Percentiles rank a stretch among this genome's conserved stretches.
Evolutionary conservation across 1,284 basidiomycete species (phyloP).

Genomic region (Vanrija pseudolonga): DNA sequence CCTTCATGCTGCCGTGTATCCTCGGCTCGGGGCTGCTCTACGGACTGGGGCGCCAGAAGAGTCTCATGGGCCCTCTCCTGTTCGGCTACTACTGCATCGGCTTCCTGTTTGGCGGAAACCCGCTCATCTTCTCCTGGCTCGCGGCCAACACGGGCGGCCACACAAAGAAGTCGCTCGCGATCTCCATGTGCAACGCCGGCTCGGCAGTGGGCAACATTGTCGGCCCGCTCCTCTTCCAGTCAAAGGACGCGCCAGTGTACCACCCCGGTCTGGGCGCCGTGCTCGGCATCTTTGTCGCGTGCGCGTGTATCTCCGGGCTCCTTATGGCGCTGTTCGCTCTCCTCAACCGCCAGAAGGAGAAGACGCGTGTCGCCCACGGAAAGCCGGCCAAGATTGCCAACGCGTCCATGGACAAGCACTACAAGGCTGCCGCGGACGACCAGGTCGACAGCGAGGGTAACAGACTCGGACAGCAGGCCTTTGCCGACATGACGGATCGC

Average conservation of each 20-base stretch:
- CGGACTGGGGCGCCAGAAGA: conserved; percentile 16
- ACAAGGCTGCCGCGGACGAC: conserved; percentile 14
- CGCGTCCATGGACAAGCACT: conserved; percentile 28
- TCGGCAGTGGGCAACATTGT: conserved; percentile 26
- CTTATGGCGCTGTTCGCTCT: conserved; percentile 13
- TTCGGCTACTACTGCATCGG: conserved; percentile 24
- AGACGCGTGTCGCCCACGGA: conserved; percentile 34
- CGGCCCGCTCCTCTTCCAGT: conserved; percentile 21
- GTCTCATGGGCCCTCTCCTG: conserved; percentile 12
- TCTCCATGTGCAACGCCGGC: conserved; percentile 29
- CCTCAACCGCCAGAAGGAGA: conserved; percentile 37
- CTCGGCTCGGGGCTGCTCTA: conserved; percentile 37
- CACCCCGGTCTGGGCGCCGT: conserved; percentile 29
- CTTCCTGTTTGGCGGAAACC: conserved; percentile 39
- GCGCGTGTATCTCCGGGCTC: conserved; percentile 6
- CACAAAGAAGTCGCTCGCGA: conserved; percentile 38
- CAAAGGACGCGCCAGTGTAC: conserved; percentile 25
- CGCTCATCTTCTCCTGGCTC: conserved; percentile 29
- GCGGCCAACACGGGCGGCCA: conserved; percentile 32
- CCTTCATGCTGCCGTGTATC: conserved; percentile 33
- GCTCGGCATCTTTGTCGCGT: conserved; percentile 33
- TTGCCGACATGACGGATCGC: conserved; percentile 36
- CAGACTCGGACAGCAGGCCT: conserved; percentile 20
- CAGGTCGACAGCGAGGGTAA: conserved; percentile 12
- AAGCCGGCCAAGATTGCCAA: conserved; percentile 43